Percentiles rank a stretch among this genome's conserved stretches.
Conservation (phyloP, 257 asterid genomes). For the Plectranthus barbatus region DNA sequence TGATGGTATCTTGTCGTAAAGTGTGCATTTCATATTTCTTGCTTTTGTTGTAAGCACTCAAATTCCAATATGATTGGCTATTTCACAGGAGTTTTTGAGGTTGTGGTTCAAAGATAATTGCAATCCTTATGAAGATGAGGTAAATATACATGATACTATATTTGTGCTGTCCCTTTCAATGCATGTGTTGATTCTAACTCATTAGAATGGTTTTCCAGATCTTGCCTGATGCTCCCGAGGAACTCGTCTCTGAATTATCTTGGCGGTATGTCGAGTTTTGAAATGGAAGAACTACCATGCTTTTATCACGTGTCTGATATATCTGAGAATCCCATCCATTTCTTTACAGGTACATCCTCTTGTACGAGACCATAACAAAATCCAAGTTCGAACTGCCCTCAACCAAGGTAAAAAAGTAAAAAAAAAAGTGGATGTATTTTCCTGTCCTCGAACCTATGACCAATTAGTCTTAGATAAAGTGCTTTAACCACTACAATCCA, state of each 20-base stretch:
- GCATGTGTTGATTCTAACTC: constrained; percentile 10
- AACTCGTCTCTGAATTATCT: constrained; percentile 78
- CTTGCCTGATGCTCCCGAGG: constrained; percentile 90
- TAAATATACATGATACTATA: constrained; percentile 7
- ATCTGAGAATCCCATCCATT: constrained; percentile 4
- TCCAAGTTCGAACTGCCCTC: constrained; percentile 53
- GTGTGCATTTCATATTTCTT: neutral
- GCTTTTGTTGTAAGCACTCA: neutral
- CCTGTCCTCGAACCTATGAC: no score
- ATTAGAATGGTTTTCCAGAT: constrained; percentile 31
- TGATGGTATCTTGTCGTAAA: neutral
- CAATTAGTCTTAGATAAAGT: no score
- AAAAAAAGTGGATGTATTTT: no score
- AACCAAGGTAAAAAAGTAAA: constrained; percentile 36
- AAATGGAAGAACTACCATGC: neutral
- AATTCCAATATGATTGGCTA: constrained; percentile 1
- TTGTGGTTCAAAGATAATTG: constrained; percentile 87
- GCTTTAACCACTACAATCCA: no score
- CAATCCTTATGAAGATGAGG: constrained; percentile 91
- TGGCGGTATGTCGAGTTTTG: constrained; percentile 56
- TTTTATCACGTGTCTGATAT: neutral
- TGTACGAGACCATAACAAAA: constrained; percentile 75
- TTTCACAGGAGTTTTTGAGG: constrained; percentile 85
- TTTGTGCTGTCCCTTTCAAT: neutral
- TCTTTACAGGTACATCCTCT: constrained; percentile 62